Evolutionary conservation across 2,329 filamentous ascomycete species (phyloP).

Genomic region (Xylariaceae sp.): DNA sequence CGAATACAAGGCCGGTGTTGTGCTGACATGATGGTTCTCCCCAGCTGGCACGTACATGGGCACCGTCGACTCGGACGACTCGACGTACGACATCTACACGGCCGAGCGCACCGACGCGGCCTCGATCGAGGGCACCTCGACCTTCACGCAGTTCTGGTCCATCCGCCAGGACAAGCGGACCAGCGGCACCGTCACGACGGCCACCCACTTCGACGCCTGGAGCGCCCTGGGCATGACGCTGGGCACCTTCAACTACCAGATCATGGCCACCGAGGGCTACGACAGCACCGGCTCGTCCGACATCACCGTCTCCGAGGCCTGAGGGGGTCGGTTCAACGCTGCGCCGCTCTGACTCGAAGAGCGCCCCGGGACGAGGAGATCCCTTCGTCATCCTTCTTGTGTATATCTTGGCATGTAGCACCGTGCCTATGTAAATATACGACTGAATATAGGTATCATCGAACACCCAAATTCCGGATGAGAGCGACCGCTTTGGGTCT

Average conservation of each 20-base stretch:
- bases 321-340: too few relatives aligned
- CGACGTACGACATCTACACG: constrained; percentile 28
- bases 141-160: constrained; percentile 46
- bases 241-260: constrained; percentile 28
- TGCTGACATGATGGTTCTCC: too few relatives aligned
- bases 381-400: too few relatives aligned
- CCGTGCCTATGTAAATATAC: too few relatives aligned
- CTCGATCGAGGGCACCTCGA: constrained; percentile 37
- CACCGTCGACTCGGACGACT: constrained; percentile 23
- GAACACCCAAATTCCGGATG: too few relatives aligned
- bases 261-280: constrained; percentile 30
- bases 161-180: constrained; percentile 42
- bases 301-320: constrained; percentile 19
- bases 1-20: too few relatives aligned
- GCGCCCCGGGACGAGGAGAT: too few relatives aligned
- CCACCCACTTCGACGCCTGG: constrained; percentile 30
- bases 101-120: constrained; percentile 32
- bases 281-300: constrained; percentile 39
- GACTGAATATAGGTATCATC: too few relatives aligned
- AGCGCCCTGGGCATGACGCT: constrained; percentile 22
- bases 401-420: too few relatives aligned
- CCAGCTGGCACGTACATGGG: too few relatives aligned
- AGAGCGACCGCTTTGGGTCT: too few relatives aligned
- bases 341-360: too few relatives aligned
- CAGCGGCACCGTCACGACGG: constrained; percentile 27